Evolutionary conservation across 2,329 filamentous ascomycete species (phyloP), one percentile per base, ranked within the genome.

Genomic region (Shiraia sp.): DNA sequence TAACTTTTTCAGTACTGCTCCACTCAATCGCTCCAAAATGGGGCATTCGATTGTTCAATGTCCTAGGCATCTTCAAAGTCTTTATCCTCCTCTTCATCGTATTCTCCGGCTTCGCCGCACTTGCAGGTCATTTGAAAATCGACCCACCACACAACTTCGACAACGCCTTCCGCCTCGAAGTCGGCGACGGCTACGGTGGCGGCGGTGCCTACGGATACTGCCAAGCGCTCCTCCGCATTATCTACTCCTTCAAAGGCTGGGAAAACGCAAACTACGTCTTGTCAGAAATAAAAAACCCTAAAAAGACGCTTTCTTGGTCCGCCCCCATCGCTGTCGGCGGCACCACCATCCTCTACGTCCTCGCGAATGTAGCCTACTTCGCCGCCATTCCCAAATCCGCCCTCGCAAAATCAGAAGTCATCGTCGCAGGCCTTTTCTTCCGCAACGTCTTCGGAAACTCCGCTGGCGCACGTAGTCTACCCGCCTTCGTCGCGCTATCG

Each of bases 351-450:
- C 72, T 85, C 0, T 86, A 86, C 55, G 71, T 85, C 10, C 72
- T 85, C 7, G 81, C 81, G 34, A 85, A 86, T 51, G 76, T 86
- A 1, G 81, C 82, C 2, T 86, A 85, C 66, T 85, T 85, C 45
- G 78, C 82, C 0, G 82, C 81, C 0, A 80, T 84, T 10, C 75
- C 79, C 2, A 83, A 82, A 51, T 63, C 72, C 1, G 78, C 83
- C 2, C 68, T 86, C 4, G 79, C 79, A 6, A 74, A 70, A 3
- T 80, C 79, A 0, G 80, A 82, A 35, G 76, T 81, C 13, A 80
- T 82, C 2, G 80, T 85, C 0, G 82, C 82, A 0, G 78, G 77
- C 0, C 61, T 80, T 6, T 85, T 86, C 63, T 83, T 85, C 68
- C 71, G 72, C 33, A 83, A 82, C 19, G 73, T 85, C 3, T 86